Evolutionary conservation across 73 alveolate species (phyloP), one percentile per base, ranked within the genome.

Genomic region (Stentor coeruleus): DNA sequence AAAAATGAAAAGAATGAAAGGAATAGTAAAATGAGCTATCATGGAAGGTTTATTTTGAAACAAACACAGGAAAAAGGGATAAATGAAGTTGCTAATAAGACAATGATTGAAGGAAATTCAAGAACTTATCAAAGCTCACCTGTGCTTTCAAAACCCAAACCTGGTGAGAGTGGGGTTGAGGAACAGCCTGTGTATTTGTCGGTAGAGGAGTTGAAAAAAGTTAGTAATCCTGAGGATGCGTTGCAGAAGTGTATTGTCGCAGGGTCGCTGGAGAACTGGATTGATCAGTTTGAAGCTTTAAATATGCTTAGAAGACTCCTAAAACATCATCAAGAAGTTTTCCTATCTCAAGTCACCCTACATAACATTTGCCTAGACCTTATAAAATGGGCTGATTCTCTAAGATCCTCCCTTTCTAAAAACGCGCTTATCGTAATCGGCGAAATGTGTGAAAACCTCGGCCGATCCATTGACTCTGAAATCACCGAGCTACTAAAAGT

Each of bases 181-280:
- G 66, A 49, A 49, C 6, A 49, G 28, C 66, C 66, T 14, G 33
- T 66, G 15, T 66, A 66, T 33, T 33, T 66, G 37, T 14, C n/a
- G 33, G 40, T 31, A 66, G 37, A 66, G 20, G 83, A 75, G 11
- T 38, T 75, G 38, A 35, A 75, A 3, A 75, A 35, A 2, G 80
- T 75, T 14, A n/a, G n/a, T 31, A 39, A 75, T 38, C 83, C 83
- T 37, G 83, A 75, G 39, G 59, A 75, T n/a, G 77, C 72, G 1
- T 40, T 75, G 26, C 26, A 40, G 39, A 75, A 37, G 39, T 75
- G 74, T n/a, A 35, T 75, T 6, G 14, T 37, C 36, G 58, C 35
- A 26, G 59, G 59, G 30, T 26, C 59, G 2, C 38, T 39, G 0
- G 72, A 75, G n/a, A 39, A 75, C 3, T 75, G 83, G 84, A 39